Conservation (phyloP, 306 rosid species). For the Prunus campanulata region DNA sequence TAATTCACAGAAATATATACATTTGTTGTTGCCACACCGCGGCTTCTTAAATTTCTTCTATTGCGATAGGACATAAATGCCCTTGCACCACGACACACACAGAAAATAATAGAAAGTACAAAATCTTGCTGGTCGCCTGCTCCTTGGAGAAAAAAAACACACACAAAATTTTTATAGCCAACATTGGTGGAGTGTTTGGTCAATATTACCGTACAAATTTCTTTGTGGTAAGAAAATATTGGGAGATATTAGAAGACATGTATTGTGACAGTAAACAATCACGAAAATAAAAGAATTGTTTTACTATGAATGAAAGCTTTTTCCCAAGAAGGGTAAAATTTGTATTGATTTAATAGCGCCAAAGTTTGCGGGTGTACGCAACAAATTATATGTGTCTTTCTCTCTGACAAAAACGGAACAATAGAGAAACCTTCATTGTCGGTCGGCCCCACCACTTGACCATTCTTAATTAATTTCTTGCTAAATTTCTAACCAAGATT, state of each 20-base stretch:
- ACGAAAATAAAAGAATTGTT: background rate
- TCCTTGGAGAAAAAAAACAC: too few species aligned
- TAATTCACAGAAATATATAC: background rate
- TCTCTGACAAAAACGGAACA: background rate
- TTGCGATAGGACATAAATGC: background rate
- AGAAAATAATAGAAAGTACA: too few species aligned
- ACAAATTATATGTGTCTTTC: background rate
- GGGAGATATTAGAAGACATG: too few species aligned
- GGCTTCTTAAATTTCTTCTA: background rate
- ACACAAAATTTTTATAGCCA: too few species aligned
- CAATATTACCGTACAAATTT: too few species aligned
- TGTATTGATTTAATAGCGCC: background rate
- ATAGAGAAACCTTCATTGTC: background rate
- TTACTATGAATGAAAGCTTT: background rate
- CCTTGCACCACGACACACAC: background rate
- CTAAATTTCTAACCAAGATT: constrained; percentile 1
- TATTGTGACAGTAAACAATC: too few species aligned
- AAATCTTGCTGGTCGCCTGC: too few species aligned
- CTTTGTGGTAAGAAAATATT: too few species aligned
- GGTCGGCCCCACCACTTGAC: background rate
- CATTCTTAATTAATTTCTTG: background rate
- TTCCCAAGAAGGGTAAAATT: background rate
- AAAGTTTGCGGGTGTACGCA: background rate
- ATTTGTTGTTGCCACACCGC: background rate
- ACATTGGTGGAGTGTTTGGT: too few species aligned